Conservation (phyloP, 1,284 basidiomycete species). For the Ceratobasidium sp. region DNA sequence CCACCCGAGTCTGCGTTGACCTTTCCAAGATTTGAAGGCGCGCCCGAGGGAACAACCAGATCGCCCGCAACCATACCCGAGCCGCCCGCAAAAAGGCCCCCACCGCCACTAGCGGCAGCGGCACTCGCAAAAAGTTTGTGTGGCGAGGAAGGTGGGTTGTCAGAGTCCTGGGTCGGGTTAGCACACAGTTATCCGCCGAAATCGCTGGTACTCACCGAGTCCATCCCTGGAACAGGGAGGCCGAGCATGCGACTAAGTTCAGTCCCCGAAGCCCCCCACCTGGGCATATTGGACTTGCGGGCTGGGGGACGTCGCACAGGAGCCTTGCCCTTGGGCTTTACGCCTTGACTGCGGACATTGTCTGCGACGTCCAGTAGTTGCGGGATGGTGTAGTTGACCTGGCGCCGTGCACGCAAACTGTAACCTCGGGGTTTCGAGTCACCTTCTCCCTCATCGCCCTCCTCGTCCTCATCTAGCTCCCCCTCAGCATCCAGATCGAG, state of each 20-base stretch:
- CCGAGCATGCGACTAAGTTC: constrained; percentile 78
- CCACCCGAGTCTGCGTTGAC: constrained; percentile 71
- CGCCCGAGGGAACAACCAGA: constrained; percentile 67
- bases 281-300: constrained; percentile 57
- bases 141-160: constrained; percentile 67
- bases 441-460: constrained; percentile 52
- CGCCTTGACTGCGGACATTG: constrained; percentile 46
- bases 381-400: constrained; percentile 76
- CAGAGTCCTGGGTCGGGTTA: constrained; percentile 64
- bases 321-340: constrained; percentile 50
- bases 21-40: constrained; percentile 81
- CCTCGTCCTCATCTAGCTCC: constrained; percentile 57
- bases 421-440: constrained; percentile 58
- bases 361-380: constrained; percentile 71
- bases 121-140: constrained; percentile 64
- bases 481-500: constrained; percentile 42
- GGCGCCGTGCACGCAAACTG: constrained; percentile 64
- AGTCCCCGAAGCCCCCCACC: constrained; percentile 77
- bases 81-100: constrained; percentile 63
- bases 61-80: constrained; percentile 66
- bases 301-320: constrained; percentile 48
- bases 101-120: constrained; percentile 51
- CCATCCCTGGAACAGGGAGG: constrained; percentile 62
- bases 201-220: constrained; percentile 61
- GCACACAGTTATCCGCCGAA: constrained; percentile 15